Evolutionary conservation across 805 yeast species (phyloP), one percentile per base, ranked within the genome.

Genomic region (Nakazawaea siamensis): DNA sequence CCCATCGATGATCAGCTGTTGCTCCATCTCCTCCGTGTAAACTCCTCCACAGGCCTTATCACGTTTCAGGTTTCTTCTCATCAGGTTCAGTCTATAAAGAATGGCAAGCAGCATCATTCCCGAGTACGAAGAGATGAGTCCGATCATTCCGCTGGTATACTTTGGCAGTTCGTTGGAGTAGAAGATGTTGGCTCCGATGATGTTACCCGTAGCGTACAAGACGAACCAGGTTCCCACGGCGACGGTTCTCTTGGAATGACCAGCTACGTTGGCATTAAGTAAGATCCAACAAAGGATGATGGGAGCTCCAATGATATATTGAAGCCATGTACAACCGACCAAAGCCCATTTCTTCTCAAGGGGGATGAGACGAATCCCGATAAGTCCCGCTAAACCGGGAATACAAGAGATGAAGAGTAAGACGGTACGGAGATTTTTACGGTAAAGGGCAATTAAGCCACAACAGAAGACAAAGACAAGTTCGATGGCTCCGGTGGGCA

Each of bases 111-210:
- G 40, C 25, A 47, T 38, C 38, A 43, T 45, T 7, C 45, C 40
- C 61, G 58, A 44, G 68, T 68, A 5, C 60, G 67, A 29, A 15
- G 38, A 25, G 34, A 74, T 50, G 34, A 76, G 55, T 0, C 76
- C 68, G 21, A 73, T 65, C 45, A 76, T 75, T 7, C 83, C 85
- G 8, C 77, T 68, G 12, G 53, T 58, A 44, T 74, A 78, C 12
- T 58, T 52, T 20, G 82, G 82, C 10, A 70, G 65, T 37, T 70
- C 64, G 13, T 58, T 43, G 0, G 60, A 61, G 42, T 71, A 66
- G 54, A 77, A 76, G 45, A 75, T 55, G 45, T 76, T 81, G 3
- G 86, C 83, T 0, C 82, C 84, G 32, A 75, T 60, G 40, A 80
- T 55, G 44, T 77, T 68, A 6, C 78, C 73, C 17, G 74, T 52